Base-by-base conservation (phyloP, 2,329 filamentous ascomycete species). In the Keithomyces neogunnii region DNA sequence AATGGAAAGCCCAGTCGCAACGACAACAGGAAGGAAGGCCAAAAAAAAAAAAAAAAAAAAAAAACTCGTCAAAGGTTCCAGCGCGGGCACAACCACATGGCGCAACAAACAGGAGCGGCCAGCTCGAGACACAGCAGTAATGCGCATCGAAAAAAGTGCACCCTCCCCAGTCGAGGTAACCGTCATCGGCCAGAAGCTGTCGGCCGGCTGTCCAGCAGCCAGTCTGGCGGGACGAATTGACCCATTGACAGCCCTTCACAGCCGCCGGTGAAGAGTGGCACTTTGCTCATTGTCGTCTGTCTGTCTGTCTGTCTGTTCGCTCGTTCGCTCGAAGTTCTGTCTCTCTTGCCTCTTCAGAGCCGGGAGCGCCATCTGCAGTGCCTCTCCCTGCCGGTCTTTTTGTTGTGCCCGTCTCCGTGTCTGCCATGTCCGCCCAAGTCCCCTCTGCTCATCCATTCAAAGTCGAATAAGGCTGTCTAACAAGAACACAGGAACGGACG, bases 171-270 rank as follows among this genome's bases (percentile, higher is more conserved):
- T 35, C 33, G 11, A 35, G 33, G 33, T 35, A 6, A 4, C 44
- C 38, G 44, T 19, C 19, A 19, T 19, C 19, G 19, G 47, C 28
- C 30, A 30, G 40, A 45, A n/a, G 35, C 50, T 35, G 44, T 39
- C 45, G 3, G 40, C 44, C 50, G 32, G 42, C 45, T 48, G 50
- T 48, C 39, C 19, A 46, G 35, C 53, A 43, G 19, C 19, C 19
- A 19, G 19, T 19, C 19, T 19, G 19, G 19, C 19, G 19, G 19
- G 38, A 11, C 47, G 26, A 30, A 40, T 3, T 11, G 10, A 11
- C 50, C 40, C 30, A 31, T 35, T 35, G 13, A 38, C 53, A 48
- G 47, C 44, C 48, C 39, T 47, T 38, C 33, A 43, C 46, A 47
- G 52, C 46, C 46, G 49, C 19, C 49, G 45, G 38, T 26, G 11